Conservation (phyloP, 2,329 filamentous ascomycete species). For the Phialemonium atrogriseum region DNA sequence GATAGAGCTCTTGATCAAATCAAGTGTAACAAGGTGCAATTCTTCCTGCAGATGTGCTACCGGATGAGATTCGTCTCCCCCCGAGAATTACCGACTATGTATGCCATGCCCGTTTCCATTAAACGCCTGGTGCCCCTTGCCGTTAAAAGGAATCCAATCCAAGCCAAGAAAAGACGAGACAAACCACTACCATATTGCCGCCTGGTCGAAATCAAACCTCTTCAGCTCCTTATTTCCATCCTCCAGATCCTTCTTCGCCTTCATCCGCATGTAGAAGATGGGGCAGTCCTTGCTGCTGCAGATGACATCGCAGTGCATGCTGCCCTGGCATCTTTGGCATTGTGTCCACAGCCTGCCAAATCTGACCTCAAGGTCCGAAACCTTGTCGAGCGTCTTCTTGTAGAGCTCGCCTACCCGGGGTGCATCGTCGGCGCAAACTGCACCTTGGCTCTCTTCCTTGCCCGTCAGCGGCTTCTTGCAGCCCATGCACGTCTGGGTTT, state of each 20-base stretch:
- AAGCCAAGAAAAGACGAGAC: too few relatives aligned
- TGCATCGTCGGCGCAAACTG: constrained; percentile 80
- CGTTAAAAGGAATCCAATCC: too few relatives aligned
- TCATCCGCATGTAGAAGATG: constrained; percentile 99
- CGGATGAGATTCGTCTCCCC: too few relatives aligned
- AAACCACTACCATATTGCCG: constrained; percentile 16
- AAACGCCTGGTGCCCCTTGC: too few relatives aligned
- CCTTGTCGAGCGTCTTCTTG: constrained; percentile 79
- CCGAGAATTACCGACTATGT: too few relatives aligned
- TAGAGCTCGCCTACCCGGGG: constrained; percentile 87
- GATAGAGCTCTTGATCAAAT: too few relatives aligned
- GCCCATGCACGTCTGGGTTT: constrained; percentile 96
- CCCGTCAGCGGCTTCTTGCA: constrained; percentile 92
- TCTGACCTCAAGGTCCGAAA: constrained; percentile 84
- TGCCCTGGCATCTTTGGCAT: constrained; percentile 94
- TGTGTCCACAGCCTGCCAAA: constrained; percentile 96
- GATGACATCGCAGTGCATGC: constrained; percentile 97
- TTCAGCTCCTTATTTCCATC: constrained; percentile 85
- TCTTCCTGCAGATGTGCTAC: too few relatives aligned
- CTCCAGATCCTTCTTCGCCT: constrained; percentile 97
- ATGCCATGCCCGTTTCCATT: too few relatives aligned
- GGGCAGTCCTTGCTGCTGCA: constrained; percentile 94
- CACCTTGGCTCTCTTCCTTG: constrained; percentile 72
- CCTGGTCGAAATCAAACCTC: constrained; percentile 59
- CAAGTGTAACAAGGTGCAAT: too few relatives aligned